Evolutionary conservation across 768 basidiomycete genomes (phyloP), one percentile per base, ranked within the genome.

Genomic region (Harrya chromipes): DNA sequence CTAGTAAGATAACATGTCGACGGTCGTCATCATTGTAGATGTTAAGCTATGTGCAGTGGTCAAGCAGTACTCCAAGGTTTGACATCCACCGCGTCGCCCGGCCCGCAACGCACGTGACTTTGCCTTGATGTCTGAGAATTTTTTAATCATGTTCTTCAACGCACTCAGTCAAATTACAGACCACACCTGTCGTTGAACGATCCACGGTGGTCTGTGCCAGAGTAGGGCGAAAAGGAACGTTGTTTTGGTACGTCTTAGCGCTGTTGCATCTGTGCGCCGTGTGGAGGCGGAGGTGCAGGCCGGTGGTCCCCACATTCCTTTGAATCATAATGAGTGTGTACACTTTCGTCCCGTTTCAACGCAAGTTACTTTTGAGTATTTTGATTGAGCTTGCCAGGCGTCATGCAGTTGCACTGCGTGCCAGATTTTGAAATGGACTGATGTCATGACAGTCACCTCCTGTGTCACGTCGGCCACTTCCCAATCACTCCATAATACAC

Each of bases 81-180:
- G n/a, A n/a, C n/a, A n/a, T n/a, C n/a, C n/a, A n/a, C 26, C 26
- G 8, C 26, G 26, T 6, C 8, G 5, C 26, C 8, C 26, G 26
- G 26, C 26, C 26, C 26, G 26, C 23, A 26, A 26, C 5, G 26
- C 29, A 61, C 59, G 59, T 61, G 59, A 49, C 12, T 13, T 13
- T 13, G 29, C 12, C 12, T 7, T 27, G 27, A 27, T 9, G 6
- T 6, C 2, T 14, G 5, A 4, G 1, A 21, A 20, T 27, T 11
- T 44, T 58, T 47, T 35, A 23, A 0, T 24, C 16, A 4, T 34
- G 11, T 47, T 54, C 48, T 54, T 45, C 48, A 61, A 56, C 66
- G 66, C 65, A 66, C 65, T 68, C 65, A 56, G 65, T 66, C 65
- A 66, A 66, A 66, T 66, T 66, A 55, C 65, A 64, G 54, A 56